These are phyloP conservation scores for Geoglossum glabrum DNA, from an alignment of 495 filamentous ascomycete genomes.

Conservation along the genomic window DNA sequence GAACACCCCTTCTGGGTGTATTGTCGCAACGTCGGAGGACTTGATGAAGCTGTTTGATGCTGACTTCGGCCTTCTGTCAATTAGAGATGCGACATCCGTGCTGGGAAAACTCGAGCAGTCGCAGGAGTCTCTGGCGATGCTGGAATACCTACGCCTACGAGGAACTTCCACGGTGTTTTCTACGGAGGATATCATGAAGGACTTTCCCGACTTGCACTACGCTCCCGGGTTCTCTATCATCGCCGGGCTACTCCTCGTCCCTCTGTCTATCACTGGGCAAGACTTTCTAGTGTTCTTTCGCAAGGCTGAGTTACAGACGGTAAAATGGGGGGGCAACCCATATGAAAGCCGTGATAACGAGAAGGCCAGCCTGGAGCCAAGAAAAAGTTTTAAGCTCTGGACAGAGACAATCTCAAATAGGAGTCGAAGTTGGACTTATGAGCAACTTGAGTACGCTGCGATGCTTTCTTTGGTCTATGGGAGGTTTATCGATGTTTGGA, in stretches of 20 bases:
- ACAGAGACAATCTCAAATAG: constrained; percentile 55
- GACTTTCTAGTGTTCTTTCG: constrained; percentile 93
- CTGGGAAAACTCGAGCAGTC: constrained; percentile 53
- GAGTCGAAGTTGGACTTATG: constrained; percentile 55
- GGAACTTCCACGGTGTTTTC: constrained; percentile 56
- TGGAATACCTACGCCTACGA: constrained; percentile 69
- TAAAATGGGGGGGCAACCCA: constrained; percentile 88
- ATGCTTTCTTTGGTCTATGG: constrained; percentile 82
- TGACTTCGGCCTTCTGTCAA: constrained; percentile 72
- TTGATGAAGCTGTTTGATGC: constrained; percentile 71
- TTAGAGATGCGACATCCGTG: constrained; percentile 74
- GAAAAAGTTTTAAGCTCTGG: constrained; percentile 62
- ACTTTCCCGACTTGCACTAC: constrained; percentile 73
- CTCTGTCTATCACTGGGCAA: constrained; percentile 49
- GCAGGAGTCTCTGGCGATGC: constrained; percentile 67
- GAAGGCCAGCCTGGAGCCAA: constrained; percentile 39
- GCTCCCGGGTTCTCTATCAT: constrained; percentile 60
- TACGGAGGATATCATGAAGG: constrained; percentile 53
- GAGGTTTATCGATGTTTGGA: constrained; percentile 83
- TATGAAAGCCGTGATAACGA: constrained; percentile 59
- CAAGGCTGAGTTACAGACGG: constrained; percentile 53
- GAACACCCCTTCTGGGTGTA: constrained; percentile 76
- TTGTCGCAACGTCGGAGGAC: constrained; percentile 79
- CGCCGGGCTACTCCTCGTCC: constrained; percentile 68
- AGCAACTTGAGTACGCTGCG: constrained; percentile 68